phyloP scores from a whole-genome alignment of 2,329 filamentous ascomycete genomes.

The Phialemoniopsis sp. region DNA sequence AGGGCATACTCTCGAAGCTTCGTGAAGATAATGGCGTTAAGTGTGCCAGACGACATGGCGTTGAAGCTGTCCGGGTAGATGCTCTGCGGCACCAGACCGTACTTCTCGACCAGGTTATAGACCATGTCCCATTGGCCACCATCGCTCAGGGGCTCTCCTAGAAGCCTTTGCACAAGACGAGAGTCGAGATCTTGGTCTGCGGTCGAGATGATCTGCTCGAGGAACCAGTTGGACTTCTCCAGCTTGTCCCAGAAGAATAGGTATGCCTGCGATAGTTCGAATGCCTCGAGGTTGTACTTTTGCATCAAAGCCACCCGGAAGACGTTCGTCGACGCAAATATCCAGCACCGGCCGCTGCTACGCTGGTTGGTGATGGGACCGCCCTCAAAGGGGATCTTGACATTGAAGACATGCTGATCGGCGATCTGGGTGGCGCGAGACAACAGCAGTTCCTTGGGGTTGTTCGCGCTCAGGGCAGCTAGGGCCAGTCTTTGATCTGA shows the following conservation, averaged over 20 bases:
- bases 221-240: slow-evolving; percentile 86
- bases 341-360: slow-evolving; percentile 80
- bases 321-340: slow-evolving; percentile 88
- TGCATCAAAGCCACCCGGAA: slow-evolving; percentile 88
- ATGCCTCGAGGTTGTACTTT: slow-evolving; percentile 70
- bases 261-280: slow-evolving; percentile 85
- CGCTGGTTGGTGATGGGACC: slow-evolving; percentile 81
- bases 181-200: slow-evolving; percentile 66
- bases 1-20: slow-evolving; percentile 85
- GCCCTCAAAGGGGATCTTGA: slow-evolving; percentile 78
- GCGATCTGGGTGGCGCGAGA: slow-evolving; percentile 58
- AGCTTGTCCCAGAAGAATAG: slow-evolving; percentile 94
- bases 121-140: slow-evolving; percentile 94
- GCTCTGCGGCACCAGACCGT: slow-evolving; percentile 78
- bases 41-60: slow-evolving; percentile 63
- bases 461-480: slow-evolving; percentile 64
- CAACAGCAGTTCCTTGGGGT: slow-evolving; percentile 62
- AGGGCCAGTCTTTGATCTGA: slow-evolving; percentile 70
- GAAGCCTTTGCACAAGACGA: slow-evolving; percentile 66
- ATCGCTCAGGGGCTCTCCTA: slow-evolving; percentile 67
- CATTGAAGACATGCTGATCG: slow-evolving; percentile 78
- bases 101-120: slow-evolving; percentile 79
- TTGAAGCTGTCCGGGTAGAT: slow-evolving; percentile 83
- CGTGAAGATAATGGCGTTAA: slow-evolving; percentile 73
- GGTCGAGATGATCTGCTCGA: slow-evolving; percentile 79